Evolutionary conservation across 805 yeast genomes (phyloP).

Genomic region (Teunomyces aglyptinius): DNA sequence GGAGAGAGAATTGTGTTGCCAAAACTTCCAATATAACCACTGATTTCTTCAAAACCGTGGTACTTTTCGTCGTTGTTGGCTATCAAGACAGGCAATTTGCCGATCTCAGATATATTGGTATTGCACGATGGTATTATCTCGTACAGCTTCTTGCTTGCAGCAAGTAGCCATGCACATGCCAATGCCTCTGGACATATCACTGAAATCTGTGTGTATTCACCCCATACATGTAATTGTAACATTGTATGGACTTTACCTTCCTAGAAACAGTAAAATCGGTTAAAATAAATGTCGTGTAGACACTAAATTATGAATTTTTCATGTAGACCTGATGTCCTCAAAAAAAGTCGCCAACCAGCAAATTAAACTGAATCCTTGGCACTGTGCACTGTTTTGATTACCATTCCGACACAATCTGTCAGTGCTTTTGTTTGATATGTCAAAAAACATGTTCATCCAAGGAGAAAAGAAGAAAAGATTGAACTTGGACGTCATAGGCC

Average conservation of each 20-base stretch:
- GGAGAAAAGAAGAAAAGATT: constrained; percentile 19
- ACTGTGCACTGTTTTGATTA: not conserved
- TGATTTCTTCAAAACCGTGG: constrained; percentile 43
- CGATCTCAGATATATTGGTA: constrained; percentile 50
- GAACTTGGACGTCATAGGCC: constrained; percentile 54
- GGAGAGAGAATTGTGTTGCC: constrained; percentile 11
- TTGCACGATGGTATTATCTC: constrained; percentile 56
- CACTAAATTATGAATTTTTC: not conserved
- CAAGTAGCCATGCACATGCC: constrained; percentile 45
- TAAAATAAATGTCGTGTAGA: not conserved
- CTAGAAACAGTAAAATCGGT: not conserved
- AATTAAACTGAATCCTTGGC: not conserved
- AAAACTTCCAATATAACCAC: constrained; percentile 23
- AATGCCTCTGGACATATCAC: constrained; percentile 51
- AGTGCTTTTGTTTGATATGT: not conserved
- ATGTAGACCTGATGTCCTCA: not conserved
- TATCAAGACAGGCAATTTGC: constrained; percentile 49
- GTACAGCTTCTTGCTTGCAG: constrained; percentile 16
- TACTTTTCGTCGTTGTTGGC: constrained; percentile 19
- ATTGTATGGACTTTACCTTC: not conserved
- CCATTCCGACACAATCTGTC: not conserved
- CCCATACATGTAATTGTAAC: constrained; percentile 55
- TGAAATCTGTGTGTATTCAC: constrained; percentile 37
- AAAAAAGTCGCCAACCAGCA: constrained; percentile 4
- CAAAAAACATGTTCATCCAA: constrained; percentile 9